These are phyloP conservation scores for Fusarium hainanense DNA, from an alignment of 2,329 filamentous ascomycete genomes.

Conservation along the genomic window DNA sequence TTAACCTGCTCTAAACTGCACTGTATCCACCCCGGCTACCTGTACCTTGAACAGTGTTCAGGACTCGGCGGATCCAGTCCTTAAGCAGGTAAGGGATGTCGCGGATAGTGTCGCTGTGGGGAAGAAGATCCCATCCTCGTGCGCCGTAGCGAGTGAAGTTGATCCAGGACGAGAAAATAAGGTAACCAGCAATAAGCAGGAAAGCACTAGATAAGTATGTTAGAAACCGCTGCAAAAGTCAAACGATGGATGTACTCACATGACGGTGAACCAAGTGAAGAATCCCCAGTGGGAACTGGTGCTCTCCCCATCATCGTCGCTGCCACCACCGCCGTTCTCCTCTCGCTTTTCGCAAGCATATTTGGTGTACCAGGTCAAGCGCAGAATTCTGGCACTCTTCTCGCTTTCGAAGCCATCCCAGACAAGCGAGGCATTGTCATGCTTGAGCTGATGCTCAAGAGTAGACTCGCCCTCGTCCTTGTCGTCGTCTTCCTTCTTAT, in stretches of 20 bases:
- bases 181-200: slow-evolving; percentile 84
- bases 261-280: slow-evolving; percentile 95
- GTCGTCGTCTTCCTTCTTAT: slow-evolving; percentile 48
- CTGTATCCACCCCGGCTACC: slow-evolving; percentile 92
- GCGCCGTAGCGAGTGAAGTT: slow-evolving; percentile 98
- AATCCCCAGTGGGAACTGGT: slow-evolving; percentile 82
- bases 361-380: slow-evolving; percentile 87
- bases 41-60: slow-evolving; percentile 85
- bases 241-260: slow-evolving; percentile 70
- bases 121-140: slow-evolving; percentile 92
- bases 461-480: slow-evolving; percentile 54
- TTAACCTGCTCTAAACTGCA: slow-evolving; percentile 72
- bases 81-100: slow-evolving; percentile 93
- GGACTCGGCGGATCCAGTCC: slow-evolving; percentile 83
- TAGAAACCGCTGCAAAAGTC: slow-evolving; percentile 3
- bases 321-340: slow-evolving; percentile 54
- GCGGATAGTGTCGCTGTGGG: slow-evolving; percentile 90
- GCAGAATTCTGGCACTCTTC: slow-evolving; percentile 70
- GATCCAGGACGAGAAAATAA: slow-evolving; percentile 98
- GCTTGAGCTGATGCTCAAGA: slow-evolving; percentile 64
- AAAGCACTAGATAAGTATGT: slow-evolving; percentile 73
- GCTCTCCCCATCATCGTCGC: slow-evolving; percentile 55
- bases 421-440: slow-evolving; percentile 72
- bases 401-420: slow-evolving; percentile 78
- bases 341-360: slow-evolving; percentile 77